phyloP scores from a whole-genome alignment of 352 stramenopile species.

The Phytophthora hybrid region DNA sequence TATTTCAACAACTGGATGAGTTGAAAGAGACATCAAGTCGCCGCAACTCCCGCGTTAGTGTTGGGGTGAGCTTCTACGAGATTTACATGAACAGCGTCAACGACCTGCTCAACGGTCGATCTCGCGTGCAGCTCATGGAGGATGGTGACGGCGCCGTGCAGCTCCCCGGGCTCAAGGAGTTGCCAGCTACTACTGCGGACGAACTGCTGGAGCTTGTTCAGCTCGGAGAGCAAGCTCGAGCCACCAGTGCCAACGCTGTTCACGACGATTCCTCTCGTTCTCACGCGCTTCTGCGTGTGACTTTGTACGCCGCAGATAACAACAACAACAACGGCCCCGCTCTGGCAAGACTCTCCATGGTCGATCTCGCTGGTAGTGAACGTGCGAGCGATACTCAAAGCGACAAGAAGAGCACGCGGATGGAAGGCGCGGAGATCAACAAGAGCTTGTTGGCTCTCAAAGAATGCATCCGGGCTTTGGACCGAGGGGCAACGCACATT shows the following conservation, averaged over 20 bases:
- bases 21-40: conserved; percentile 19
- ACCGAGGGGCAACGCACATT: conserved; percentile 88
- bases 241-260: conserved; percentile 95
- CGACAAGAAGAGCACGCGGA: conserved; percentile 89
- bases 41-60: conserved; percentile 49
- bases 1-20: conserved; percentile 60
- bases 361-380: conserved; percentile 96
- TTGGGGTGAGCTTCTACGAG: conserved; percentile 96
- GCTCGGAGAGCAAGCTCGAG: conserved; percentile 85
- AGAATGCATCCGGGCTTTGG: conserved; percentile 96
- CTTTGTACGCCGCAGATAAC: conserved; percentile 46
- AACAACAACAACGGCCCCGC: conserved; percentile 23
- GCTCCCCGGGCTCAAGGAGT: conserved; percentile 92
- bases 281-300: conserved; percentile 93
- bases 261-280: conserved; percentile 95
- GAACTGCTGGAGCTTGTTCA: conserved; percentile 93
- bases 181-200: conserved; percentile 77
- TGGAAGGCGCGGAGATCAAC: conserved; percentile 98
- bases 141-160: conserved; percentile 93
- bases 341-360: conserved; percentile 70
- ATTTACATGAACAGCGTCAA: conserved; percentile 97
- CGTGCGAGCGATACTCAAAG: conserved; percentile 94
- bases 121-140: conserved; percentile 92
- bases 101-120: conserved; percentile 92
- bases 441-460: conserved; percentile 97